Conservation (phyloP, 2,329 filamentous ascomycete species). For the Penicillium sp. region DNA sequence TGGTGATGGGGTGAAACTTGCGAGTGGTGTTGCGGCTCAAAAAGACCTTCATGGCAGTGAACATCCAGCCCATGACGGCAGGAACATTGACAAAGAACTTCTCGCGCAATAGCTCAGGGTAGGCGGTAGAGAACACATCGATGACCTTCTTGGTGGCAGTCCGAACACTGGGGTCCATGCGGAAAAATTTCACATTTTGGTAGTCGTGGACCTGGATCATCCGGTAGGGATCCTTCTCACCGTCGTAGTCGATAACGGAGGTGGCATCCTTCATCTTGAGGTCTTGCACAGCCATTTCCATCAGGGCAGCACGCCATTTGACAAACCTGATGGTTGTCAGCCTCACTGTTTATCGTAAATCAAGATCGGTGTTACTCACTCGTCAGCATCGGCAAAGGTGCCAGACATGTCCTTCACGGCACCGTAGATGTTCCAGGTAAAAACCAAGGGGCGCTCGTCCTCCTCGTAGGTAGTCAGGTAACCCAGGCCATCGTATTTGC, state of each 20-base stretch:
- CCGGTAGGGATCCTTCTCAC: constrained; percentile 69
- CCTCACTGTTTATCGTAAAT: background rate
- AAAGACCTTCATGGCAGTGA: constrained; percentile 68
- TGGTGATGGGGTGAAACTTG: constrained; percentile 73
- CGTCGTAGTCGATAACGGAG: constrained; percentile 58
- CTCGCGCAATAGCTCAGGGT: constrained; percentile 80
- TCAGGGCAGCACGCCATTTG: constrained; percentile 80
- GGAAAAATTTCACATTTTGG: constrained; percentile 77
- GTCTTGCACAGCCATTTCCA: constrained; percentile 76
- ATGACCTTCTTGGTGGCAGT: constrained; percentile 75
- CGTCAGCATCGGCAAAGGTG: constrained; percentile 75
- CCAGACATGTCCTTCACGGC: constrained; percentile 71
- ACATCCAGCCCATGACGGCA: constrained; percentile 83
- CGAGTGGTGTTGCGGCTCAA: constrained; percentile 67
- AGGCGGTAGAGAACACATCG: constrained; percentile 70
- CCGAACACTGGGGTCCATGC: constrained; percentile 71
- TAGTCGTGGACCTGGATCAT: constrained; percentile 95
- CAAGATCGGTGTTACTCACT: constrained; percentile 52
- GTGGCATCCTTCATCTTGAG: constrained; percentile 67
- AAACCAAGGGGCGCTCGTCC: constrained; percentile 53
- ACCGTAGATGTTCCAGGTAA: constrained; percentile 93
- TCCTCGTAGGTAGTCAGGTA: constrained; percentile 69
- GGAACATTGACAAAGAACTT: constrained; percentile 98
- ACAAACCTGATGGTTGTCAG: constrained; percentile 61
- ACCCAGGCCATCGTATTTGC: constrained; percentile 72